Base-by-base conservation (phyloP, 169 alveolate genomes). In the Eimeria sp. region DNA sequence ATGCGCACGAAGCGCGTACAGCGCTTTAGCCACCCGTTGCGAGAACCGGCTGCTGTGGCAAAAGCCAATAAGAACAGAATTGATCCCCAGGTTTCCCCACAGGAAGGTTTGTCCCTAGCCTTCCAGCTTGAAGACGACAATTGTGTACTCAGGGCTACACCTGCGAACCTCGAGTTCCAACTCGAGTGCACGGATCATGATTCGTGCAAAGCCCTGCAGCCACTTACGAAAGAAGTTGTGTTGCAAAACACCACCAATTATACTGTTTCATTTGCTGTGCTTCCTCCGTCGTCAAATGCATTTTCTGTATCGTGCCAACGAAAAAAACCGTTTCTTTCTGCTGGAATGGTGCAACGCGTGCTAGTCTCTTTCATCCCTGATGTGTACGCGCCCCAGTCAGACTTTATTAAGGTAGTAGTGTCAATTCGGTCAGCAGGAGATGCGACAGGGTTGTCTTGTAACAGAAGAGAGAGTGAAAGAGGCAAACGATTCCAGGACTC, bases 301-400 rank as follows among this genome's bases (percentile, higher is more conserved):
- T 82, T 82, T 34, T 82, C 91, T 3, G 45, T 82, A 25, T 25
- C 91, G 75, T 49, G 67, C 18, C 70, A 63, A 45, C 88, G 16
- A 20, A 76, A 76, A 9, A 76, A 76, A 49, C 51, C 65, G 22
- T 76, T 76, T 51, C 88, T 76, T 16, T 49, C 67, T 47, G 58
- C 88, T 10, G 88, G 88, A 4, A 82, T 76, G 88, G 67, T 47
- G 45, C 88, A 76, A 45, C 88, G 88, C 14, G 43, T 76, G 43
- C 88, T 47, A 5, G 14, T 76, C 49, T n/a, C 91, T 34, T 82
- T 82, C 75, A 11, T 22, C 75, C 75, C 91, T 20, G 54, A 30
- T 54, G 91, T 82, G 45, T 57, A 30, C 54, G 91, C 73, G 27
- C 91, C 91, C 34, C 91, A 82, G 30, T 30, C 75, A 27, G 91